Evolutionary conservation across 768 basidiomycete genomes (phyloP), one percentile per base, ranked within the genome.

Genomic region (Boletales sp.): DNA sequence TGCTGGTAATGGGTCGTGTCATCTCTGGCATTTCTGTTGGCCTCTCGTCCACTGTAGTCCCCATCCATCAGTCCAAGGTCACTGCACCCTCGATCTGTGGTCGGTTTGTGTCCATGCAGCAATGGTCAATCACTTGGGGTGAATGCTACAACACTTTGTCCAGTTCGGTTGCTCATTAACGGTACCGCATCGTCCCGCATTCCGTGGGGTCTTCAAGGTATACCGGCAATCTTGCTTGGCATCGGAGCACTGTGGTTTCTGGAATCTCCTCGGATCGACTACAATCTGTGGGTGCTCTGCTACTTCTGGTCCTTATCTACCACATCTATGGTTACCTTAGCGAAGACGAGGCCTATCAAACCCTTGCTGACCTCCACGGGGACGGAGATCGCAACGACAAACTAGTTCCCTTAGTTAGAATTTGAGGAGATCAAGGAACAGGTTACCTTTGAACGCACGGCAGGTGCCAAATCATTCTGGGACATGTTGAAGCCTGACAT

Each of bases 71-170:
- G 67, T 83, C 84, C 32, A 84, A 87, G 68, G 81, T 86, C 57
- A 82, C 83, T n/a, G 76, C 81, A 5, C 85, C 85, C 15, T 64
- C 75, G 31, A 86, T 88, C 60, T 83, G 86, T 60, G 87, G 87
- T 30, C 82, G 85, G 24, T 76, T 88, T 52, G 86, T 89, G 29
- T 83, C 87, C 4, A 71, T 87, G 51, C 86, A 90, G 62, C 87
- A 90, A 74, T 88, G 86, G 80, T 79, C 84, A 3, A 87, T 86
- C 60, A 86, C 86, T 0, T 87, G 87, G 84, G 85, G 85, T 68
- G 87, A 61, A 71, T 86, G 55, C 66, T 89, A 39, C 86, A 87
- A 54, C 83, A 88, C 69, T 87, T 87, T 64, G 76, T 87, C 54
- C 80, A 86, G 56, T 86, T 87, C 52, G 86, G 85, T 9, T 85